Evolutionary conservation across 495 filamentous ascomycete species (phyloP), one percentile per base, ranked within the genome.

Genomic region (Neurospora sublineolata): DNA sequence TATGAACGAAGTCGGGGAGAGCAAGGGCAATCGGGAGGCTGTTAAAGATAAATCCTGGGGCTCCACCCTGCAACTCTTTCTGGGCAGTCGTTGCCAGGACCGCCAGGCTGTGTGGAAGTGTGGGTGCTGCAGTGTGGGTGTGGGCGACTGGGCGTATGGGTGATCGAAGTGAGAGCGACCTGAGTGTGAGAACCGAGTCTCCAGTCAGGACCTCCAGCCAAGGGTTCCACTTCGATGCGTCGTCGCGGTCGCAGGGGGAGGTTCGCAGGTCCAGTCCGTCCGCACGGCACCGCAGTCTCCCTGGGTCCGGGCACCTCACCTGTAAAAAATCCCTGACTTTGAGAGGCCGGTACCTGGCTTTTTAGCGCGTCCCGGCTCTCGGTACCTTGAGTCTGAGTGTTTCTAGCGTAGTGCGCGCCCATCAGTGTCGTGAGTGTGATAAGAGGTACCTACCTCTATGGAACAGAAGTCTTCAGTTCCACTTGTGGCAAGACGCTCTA

Each of bases 21-120:
- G 44, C 52, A 64, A 64, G 52, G 27, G 52, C 52, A 64, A 33
- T 64, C 52, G 52, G 42, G 46, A 68, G 60, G 77, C 76, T 64
- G 77, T 79, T 76, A 76, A 80, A 80, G 78, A 79, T 80, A 70
- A 76, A 77, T 75, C 72, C 71, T 74, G 70, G 74, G 71, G 68
- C 72, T 75, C 78, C 78, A 78, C 78, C 74, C 71, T 67, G 37
- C 72, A 73, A 69, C 44, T 39, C 68, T 36, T 64, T 60, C 52
- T 60, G 52, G 52, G 52, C 52, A 60, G 52, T 60, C 52, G 68
- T 58, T 38, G 41, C 69, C 52, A 58, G 41, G 69, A 33, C 37
- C 41, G 41, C 42, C 52, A 64, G 52, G 52, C 52, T 64, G 46
- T 64, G 46, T 46, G 46, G 46, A 11, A 52, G 44, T 58, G 23